These are phyloP conservation scores for Tricholomella constricta DNA, from an alignment of 768 basidiomycete genomes.

Conservation along the genomic window DNA sequence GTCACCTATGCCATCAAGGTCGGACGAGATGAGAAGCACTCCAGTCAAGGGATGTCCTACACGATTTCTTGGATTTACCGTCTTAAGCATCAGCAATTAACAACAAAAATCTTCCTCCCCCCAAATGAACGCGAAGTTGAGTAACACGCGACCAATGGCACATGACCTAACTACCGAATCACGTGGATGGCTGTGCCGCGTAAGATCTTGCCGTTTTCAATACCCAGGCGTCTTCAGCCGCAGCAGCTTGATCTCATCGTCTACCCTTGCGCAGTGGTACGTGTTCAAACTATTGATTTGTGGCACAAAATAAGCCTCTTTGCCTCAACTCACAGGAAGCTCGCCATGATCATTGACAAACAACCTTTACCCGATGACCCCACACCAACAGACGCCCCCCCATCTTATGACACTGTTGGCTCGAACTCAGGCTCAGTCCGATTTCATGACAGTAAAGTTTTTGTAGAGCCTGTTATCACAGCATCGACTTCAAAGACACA, in stretches of 20 bases:
- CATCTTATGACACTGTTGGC: constrained; percentile 37
- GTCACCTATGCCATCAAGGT: too few relatives aligned
- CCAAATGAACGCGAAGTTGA: not conserved
- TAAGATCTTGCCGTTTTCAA: not conserved
- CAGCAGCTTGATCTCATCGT: constrained; percentile 1
- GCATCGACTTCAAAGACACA: constrained; percentile 8
- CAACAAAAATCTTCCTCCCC: too few relatives aligned
- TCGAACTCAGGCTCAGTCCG: not conserved
- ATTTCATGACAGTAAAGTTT: constrained; percentile 10
- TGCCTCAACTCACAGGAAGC: not conserved
- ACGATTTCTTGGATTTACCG: too few relatives aligned
- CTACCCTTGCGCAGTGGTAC: not conserved
- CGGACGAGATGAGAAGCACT: too few relatives aligned
- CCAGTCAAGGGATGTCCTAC: too few relatives aligned
- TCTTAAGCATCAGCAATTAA: too few relatives aligned
- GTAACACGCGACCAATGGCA: not conserved
- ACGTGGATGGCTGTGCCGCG: constrained; percentile 8
- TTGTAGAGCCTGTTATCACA: constrained; percentile 10
- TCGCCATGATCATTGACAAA: constrained; percentile 32
- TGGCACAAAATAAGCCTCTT: too few relatives aligned
- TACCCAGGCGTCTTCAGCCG: not conserved
- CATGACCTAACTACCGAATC: not conserved
- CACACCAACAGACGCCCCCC: constrained; percentile 40
- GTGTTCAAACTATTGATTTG: not conserved
- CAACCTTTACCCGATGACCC: constrained; percentile 38